Conservation (phyloP, 805 yeast genomes). For the Scheffersomyces amazonensis region DNA sequence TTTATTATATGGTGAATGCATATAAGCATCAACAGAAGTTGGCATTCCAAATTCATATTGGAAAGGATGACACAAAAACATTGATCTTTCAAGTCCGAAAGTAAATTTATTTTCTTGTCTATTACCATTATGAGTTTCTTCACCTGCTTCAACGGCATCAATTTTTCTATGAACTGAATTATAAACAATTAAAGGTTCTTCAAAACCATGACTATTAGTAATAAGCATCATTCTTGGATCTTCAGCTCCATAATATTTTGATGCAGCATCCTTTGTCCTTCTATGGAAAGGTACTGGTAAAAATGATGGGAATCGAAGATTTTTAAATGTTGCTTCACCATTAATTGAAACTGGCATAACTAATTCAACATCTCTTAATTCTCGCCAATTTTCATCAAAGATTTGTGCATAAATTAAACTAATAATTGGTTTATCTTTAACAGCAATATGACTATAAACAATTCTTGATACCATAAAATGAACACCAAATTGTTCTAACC, state of each 20-base stretch:
- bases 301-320: conserved; percentile 11
- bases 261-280: neutral
- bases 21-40: conserved; percentile 19
- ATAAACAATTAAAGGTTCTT: conserved; percentile 11
- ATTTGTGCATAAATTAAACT: conserved; percentile 43
- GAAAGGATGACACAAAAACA: conserved; percentile 32
- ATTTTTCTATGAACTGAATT: conserved; percentile 11
- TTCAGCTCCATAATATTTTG: conserved; percentile 21
- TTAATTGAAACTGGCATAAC: conserved; percentile 13
- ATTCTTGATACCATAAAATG: conserved; percentile 46
- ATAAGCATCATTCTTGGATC: conserved; percentile 22
- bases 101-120: neutral
- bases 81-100: conserved; percentile 17
- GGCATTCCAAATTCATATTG: conserved; percentile 28
- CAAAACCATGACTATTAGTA: conserved; percentile 15
- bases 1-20: conserved; percentile 10
- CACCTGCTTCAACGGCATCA: neutral
- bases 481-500: conserved; percentile 47
- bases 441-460: conserved; percentile 24
- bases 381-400: conserved; percentile 45
- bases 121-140: conserved; percentile 2
- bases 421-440: conserved; percentile 29
- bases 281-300: conserved; percentile 11
- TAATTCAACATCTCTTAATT: conserved; percentile 22
- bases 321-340: conserved; percentile 3